Conservation (phyloP, 1,284 basidiomycete genomes). For the Fomitopsis pinicola region DNA sequence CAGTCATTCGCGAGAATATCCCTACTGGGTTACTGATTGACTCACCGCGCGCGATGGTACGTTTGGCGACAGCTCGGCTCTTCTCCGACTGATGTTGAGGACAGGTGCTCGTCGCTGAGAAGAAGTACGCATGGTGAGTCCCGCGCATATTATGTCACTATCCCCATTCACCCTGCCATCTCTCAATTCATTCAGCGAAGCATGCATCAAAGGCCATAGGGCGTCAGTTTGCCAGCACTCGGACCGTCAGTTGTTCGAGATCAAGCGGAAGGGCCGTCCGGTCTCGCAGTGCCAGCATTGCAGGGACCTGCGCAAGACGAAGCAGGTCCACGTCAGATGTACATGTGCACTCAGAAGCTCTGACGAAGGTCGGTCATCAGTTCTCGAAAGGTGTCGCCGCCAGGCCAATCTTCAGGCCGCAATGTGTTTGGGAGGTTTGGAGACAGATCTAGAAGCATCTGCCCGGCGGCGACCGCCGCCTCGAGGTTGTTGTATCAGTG, state of each 20-base stretch:
- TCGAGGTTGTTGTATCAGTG: not conserved
- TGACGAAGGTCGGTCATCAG: not conserved
- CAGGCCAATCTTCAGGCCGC: not conserved
- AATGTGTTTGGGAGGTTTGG: too few species aligned
- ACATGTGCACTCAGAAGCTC: constrained; percentile 30
- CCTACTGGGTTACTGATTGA: too few species aligned
- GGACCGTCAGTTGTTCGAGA: constrained; percentile 69
- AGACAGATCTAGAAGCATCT: not conserved
- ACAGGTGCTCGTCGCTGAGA: constrained; percentile 71
- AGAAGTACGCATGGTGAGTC: constrained; percentile 71
- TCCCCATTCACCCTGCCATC: not conserved
- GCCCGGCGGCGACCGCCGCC: not conserved
- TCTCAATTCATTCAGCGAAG: not conserved
- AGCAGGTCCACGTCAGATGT: constrained; percentile 67
- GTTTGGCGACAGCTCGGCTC: not conserved
- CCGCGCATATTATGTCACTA: not conserved
- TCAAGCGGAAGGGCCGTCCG: constrained; percentile 75
- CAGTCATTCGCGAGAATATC: too few species aligned
- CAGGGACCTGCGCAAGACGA: constrained; percentile 65
- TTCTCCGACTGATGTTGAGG: not conserved
- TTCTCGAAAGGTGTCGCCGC: not conserved
- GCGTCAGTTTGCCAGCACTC: constrained; percentile 61
- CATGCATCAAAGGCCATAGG: constrained; percentile 3
- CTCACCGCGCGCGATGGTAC: not conserved
- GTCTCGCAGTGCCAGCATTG: constrained; percentile 73